Percentiles rank a stretch among this genome's conserved stretches.
Conservation (phyloP, 2,329 filamentous ascomycete species). For the Penicillium sp. region DNA sequence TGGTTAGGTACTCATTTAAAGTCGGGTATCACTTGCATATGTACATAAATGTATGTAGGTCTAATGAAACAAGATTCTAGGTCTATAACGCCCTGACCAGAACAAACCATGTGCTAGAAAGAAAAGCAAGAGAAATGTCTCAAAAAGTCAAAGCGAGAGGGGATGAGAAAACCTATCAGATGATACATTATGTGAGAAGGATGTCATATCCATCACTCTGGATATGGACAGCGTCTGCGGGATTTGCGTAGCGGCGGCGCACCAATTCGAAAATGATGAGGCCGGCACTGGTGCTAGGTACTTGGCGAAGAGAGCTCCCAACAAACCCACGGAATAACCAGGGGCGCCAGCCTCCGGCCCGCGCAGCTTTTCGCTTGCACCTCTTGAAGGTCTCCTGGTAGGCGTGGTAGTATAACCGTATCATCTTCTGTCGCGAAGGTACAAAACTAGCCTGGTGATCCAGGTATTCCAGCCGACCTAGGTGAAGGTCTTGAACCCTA, state of each 20-base stretch:
- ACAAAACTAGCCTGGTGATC: constrained; percentile 51
- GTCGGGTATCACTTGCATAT: background rate
- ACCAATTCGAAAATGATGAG: constrained; percentile 65
- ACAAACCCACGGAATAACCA: constrained; percentile 60
- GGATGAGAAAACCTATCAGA: background rate
- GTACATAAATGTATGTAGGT: background rate
- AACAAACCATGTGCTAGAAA: background rate
- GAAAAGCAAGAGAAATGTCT: background rate
- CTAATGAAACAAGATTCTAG: background rate
- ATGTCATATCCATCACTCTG: constrained; percentile 62
- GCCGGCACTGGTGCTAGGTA: constrained; percentile 62
- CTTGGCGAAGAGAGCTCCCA: constrained; percentile 55
- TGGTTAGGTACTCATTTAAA: background rate
- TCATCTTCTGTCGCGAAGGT: constrained; percentile 41
- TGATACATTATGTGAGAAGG: constrained; percentile 44
- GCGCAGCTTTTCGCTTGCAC: constrained; percentile 50
- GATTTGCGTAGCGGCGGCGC: constrained; percentile 57
- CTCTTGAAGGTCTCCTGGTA: constrained; percentile 59
- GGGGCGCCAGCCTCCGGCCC: constrained; percentile 52
- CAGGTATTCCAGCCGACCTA: constrained; percentile 57
- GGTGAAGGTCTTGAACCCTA: constrained; percentile 59
- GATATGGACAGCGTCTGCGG: constrained; percentile 53
- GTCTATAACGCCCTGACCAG: background rate
- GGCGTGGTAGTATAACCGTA: constrained; percentile 57
- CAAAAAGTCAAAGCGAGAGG: background rate